A percentile compares a stretch with the other conserved stretches of the same genome.
These are phyloP conservation scores for Globisporangium paroecandrum DNA, from an alignment of 352 stramenopile genomes.

Conservation along the genomic window DNA sequence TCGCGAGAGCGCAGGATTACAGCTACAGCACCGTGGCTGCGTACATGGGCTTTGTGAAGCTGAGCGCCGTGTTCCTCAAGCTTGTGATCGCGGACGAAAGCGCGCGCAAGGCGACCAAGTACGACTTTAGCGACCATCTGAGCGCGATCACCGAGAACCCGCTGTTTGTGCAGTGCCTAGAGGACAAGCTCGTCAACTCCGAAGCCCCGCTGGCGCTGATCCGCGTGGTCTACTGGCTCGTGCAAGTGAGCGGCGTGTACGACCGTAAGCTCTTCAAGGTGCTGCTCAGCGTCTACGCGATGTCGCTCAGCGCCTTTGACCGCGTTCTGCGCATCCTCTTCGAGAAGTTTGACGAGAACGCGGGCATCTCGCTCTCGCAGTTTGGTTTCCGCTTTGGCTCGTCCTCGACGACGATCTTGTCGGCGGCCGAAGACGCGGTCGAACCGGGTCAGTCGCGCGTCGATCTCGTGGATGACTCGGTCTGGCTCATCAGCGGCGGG, in stretches of 20 bases:
- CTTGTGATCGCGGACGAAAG: constrained; percentile 21
- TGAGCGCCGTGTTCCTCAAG: constrained; percentile 33
- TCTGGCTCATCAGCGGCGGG: constrained; percentile 61
- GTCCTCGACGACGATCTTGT: constrained; percentile 30
- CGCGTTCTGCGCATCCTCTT: constrained; percentile 50
- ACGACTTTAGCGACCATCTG: constrained; percentile 40
- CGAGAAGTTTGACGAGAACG: constrained; percentile 47
- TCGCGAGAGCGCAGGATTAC: constrained; percentile 22
- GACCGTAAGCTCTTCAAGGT: constrained; percentile 48
- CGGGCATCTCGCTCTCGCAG: constrained; percentile 32
- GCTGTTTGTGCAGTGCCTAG: constrained; percentile 29
- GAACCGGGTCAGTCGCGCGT: constrained; percentile 9
- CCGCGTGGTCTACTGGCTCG: constrained; percentile 39
- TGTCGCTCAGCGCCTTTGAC: constrained; percentile 64
- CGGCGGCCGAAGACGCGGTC: constrained; percentile 19
- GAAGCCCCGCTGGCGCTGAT: constrained; percentile 29
- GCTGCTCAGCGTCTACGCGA: constrained; percentile 61
- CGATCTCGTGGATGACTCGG: constrained; percentile 63
- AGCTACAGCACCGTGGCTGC: constrained; percentile 14
- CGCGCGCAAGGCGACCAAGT: constrained; percentile 14
- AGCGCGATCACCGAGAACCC: constrained; percentile 25
- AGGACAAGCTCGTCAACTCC: constrained; percentile 9
- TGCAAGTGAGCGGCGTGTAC: constrained; percentile 41
- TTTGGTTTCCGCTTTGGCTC: constrained; percentile 74
- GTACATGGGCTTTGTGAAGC: constrained; percentile 33